These are phyloP conservation scores for Catharanthus roseus DNA, from an alignment of 257 asterid species.

Conservation along the genomic window DNA sequence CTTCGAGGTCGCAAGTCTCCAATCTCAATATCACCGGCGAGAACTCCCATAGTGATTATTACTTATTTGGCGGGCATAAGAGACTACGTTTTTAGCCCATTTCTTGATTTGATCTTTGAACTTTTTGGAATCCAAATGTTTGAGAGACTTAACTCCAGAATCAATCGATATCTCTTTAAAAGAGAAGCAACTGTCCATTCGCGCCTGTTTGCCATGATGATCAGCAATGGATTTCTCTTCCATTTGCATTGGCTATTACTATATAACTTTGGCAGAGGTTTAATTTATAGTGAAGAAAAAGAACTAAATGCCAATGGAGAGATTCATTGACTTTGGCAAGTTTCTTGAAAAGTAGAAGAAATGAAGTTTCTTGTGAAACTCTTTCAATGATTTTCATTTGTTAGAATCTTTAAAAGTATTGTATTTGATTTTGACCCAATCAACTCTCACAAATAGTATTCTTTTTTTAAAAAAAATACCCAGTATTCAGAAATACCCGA, in stretches of 20 bases:
- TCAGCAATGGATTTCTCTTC: conserved; percentile 21
- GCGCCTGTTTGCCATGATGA: conserved; percentile 22
- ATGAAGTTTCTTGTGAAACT: no score
- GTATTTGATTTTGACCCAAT: no score
- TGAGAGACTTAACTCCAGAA: conserved; percentile 58
- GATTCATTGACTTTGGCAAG: no score
- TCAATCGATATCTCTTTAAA: conserved; percentile 57
- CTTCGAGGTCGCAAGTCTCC: no score
- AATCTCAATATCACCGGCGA: conserved; percentile 1
- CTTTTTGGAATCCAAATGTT: conserved; percentile 68
- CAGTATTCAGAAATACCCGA: no score
- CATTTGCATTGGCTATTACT: conserved; percentile 17
- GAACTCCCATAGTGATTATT: conserved; percentile 44
- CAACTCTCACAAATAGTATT: no score
- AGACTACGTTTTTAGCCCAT: conserved; percentile 79
- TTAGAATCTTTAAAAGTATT: no score
- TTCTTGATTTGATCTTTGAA: conserved; percentile 62
- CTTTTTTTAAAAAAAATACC: no score
- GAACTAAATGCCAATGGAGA: no score
- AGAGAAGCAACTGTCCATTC: conserved; percentile 36
- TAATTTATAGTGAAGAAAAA: conserved; percentile 4
- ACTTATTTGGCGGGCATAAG: conserved; percentile 72
- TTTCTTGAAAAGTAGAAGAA: no score
- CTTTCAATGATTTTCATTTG: no score
- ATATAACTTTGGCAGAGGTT: background rate